Evolutionary conservation across 805 yeast species (phyloP), one percentile per base, ranked within the genome.

Genomic region (Candida morakotiae): DNA sequence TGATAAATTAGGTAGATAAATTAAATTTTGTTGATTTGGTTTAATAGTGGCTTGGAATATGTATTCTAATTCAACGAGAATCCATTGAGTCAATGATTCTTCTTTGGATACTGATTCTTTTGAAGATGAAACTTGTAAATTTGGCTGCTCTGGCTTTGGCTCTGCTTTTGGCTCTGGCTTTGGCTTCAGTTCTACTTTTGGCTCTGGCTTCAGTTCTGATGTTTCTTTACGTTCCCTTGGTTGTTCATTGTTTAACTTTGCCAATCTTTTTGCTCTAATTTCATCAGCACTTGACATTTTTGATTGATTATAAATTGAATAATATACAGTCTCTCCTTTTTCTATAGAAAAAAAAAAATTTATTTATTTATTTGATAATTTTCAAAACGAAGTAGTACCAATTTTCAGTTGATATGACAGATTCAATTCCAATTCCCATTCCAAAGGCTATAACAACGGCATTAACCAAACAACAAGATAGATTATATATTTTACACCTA

Each of bases 231-330:
- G 17, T 9, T 25, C 17, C 13, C 19, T 14, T 5, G 19, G 4
- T 5, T 37, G 42, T 13, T 39, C 16, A 13, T 47, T 47, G 9
- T 47, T 67, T 39, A 78, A 60, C 41, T 66, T 67, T 4, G 83
- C 84, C 45, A 78, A 58, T 31, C 84, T 55, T 45, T 72, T 73
- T 35, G 72, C 71, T 40, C 78, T 60, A 19, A 73, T 73, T 73
- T 69, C 51, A 31, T 45, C 48, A 10, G 48, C 31, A 34, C 35
- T 42, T 19, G 43, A 25, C 46, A 43, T 42, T 28, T 5, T 24
- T 15, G 28, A 19, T 11, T 24, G 18, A 20, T 19, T 11, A 20
- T 28, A 20, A 6, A 6, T 20, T 6, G 22, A n/a, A 20, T 9
- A 20, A 20, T 20, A 27, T 27, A 16, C 18, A 16, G 29, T 27